Base-by-base conservation (phyloP, 768 basidiomycete species). In the Lactifluus subvellereus region DNA sequence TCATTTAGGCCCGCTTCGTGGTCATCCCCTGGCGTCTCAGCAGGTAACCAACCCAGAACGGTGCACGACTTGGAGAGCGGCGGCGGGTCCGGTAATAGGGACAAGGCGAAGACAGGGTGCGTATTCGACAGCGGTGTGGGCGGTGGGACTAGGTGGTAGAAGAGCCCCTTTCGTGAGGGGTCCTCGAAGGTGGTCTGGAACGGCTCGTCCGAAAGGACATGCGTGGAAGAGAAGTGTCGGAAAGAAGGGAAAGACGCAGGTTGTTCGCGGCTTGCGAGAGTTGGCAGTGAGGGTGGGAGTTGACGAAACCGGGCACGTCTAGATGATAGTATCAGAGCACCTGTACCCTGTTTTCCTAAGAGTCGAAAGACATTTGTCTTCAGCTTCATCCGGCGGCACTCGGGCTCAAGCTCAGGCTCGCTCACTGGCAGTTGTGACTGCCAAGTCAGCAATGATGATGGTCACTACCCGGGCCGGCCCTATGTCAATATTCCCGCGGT, bases 1-100 rank as follows among this genome's bases (percentile, higher is more conserved):
- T 91, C 89, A 59, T 85, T 82, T 65, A 91, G 71, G 5, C 84
- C 83, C 1, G 82, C 82, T 22, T 81, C 79, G 20, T 69, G 72
- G 42, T 72, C 73, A 2, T 59, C 67, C 35, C 74, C 72, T 2
- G 54, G 53, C 18, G 65, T 60, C 55, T 68, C 61, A 0, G 67
- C 67, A 6, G 67, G 67, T 2, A 68, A 61, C 67, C 67, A 68
- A 42, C 67, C 67, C 1, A 68, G 56, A 4, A 68, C 45, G 1
- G 61, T 68, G 42, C 56, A 43, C 40, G 67, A 68, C 47, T 54
- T 22, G 37, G 67, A 30, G 32, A 32, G 52, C 4, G 65, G 58
- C 2, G 67, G 67, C 16, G 67, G 55, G 20, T 57, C 27, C 16
- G 54, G 37, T 4, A 68, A 47, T n/a, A 68, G 27, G 30, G 67